Base-by-base conservation (phyloP, 352 stramenopile genomes). In the Pythium angustatum region DNA sequence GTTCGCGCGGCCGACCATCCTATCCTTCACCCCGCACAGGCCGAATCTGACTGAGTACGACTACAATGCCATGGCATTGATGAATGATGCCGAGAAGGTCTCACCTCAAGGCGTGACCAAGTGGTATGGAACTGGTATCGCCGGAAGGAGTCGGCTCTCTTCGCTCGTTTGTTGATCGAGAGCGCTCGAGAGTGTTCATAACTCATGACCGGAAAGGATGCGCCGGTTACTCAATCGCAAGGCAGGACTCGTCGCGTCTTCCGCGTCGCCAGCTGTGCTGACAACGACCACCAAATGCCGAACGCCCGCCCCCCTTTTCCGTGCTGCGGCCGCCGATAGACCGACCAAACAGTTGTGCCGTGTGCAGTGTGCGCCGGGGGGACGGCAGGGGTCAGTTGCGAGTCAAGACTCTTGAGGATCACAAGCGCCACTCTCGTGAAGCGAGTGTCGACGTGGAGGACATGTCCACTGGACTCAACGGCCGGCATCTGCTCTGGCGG, bases 61-160 rank as follows among this genome's bases (percentile, higher is more conserved):
- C n/a, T n/a, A n/a, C n/a, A n/a, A n/a, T n/a, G n/a, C n/a, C n/a
- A n/a, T n/a, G n/a, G n/a, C n/a, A n/a, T n/a, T n/a, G n/a, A n/a
- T n/a, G n/a, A n/a, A n/a, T n/a, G n/a, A n/a, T n/a, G n/a, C n/a
- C n/a, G n/a, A n/a, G n/a, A n/a, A n/a, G n/a, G n/a, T n/a, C n/a
- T n/a, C n/a, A n/a, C n/a, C n/a, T n/a, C n/a, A n/a, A n/a, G n/a
- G n/a, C n/a, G n/a, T n/a, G n/a, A n/a, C n/a, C n/a, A n/a, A n/a
- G n/a, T n/a, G n/a, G n/a, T n/a, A n/a, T n/a, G n/a, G n/a, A n/a
- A 24, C 40, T 47, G 40, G 40, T 47, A 27, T 47, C 40, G 40
- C 26, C 40, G 40, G 40, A 47, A 47, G 40, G 40, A 47, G 40
- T 47, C 40, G 40, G 40, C 40, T 26, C 40, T 7, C 40, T 8